Evolutionary conservation across 2,329 filamentous ascomycete species (phyloP).

Genomic region (Fusarium secorum): DNA sequence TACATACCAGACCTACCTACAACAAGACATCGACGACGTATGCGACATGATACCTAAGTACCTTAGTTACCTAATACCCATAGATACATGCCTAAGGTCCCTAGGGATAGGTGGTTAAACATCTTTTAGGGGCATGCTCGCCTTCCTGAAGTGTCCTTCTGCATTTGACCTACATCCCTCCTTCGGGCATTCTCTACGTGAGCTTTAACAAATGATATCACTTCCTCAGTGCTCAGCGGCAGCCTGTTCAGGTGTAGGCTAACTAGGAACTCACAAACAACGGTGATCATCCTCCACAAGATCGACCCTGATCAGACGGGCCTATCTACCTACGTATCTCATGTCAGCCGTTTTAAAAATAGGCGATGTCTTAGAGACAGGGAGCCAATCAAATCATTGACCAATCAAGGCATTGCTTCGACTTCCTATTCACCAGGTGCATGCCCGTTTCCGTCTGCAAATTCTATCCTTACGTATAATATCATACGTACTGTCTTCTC

Average conservation of each 20-base stretch:
- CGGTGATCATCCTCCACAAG: slow-evolving; percentile 12
- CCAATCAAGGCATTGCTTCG: slow-evolving; percentile 14
- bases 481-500: neutral
- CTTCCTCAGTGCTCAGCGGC: neutral
- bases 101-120: neutral
- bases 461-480: neutral
- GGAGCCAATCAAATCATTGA: neutral
- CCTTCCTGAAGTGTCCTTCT: slow-evolving; percentile 1
- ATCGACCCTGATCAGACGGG: slow-evolving; percentile 8
- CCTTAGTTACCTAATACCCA: neutral
- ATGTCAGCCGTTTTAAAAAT: slow-evolving; percentile 3
- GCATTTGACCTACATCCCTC: neutral
- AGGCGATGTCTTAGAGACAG: neutral
- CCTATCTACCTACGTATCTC: neutral
- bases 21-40: neutral
- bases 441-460: neutral
- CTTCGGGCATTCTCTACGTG: neutral
- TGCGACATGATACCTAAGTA: neutral
- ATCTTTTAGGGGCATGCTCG: slow-evolving; percentile 3
- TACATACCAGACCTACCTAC: neutral
- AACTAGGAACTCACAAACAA: neutral
- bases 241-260: neutral
- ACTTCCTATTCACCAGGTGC: neutral
- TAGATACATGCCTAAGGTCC: neutral
- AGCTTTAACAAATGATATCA: neutral